Percentiles rank a stretch among this genome's conserved stretches.
Evolutionary conservation across 768 basidiomycete genomes (phyloP).

Genomic region (Russula virescens): DNA sequence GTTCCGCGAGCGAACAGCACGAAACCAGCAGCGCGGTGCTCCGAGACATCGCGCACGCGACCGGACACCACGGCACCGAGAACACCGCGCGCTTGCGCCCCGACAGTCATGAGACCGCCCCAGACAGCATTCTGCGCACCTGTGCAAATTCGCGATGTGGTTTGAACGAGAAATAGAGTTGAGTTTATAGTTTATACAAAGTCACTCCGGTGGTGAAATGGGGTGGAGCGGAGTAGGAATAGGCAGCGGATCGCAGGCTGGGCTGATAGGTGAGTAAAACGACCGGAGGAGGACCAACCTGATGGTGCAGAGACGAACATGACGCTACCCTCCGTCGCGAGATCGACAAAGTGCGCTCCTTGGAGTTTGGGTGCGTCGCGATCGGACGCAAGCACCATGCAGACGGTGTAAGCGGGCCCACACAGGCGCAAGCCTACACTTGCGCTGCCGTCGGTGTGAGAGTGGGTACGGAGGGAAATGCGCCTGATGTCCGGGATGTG

Average conservation of each 20-base stretch:
- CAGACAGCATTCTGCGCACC: slow-evolving; percentile 78
- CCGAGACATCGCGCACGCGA: too few species aligned
- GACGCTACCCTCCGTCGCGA: slow-evolving; percentile 55
- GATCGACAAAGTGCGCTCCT: slow-evolving; percentile 78
- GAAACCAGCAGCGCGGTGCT: slow-evolving; percentile 64
- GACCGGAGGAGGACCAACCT: too few species aligned
- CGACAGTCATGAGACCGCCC: slow-evolving; percentile 94
- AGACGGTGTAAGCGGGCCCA: slow-evolving; percentile 83
- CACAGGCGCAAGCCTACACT: slow-evolving; percentile 46
- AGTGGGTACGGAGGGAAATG: too few species aligned
- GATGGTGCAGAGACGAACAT: slow-evolving; percentile 71
- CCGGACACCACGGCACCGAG: slow-evolving; percentile 74
- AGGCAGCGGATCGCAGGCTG: too few species aligned
- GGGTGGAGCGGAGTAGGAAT: not conserved
- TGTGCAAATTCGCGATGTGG: slow-evolving; percentile 35
- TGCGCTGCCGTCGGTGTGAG: slow-evolving; percentile 29
- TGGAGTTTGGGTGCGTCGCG: slow-evolving; percentile 55
- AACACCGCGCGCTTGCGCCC: slow-evolving; percentile 65
- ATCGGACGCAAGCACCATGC: slow-evolving; percentile 64
- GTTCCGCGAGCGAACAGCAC: slow-evolving; percentile 77
- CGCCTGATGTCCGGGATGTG: slow-evolving; percentile 71
- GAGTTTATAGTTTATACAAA: too few species aligned
- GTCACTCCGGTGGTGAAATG: too few species aligned
- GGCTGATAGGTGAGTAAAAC: too few species aligned
- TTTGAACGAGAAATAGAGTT: not conserved